Evolutionary conservation across 305 asterid species (phyloP).

Genomic region (Rubia tinctorum): DNA sequence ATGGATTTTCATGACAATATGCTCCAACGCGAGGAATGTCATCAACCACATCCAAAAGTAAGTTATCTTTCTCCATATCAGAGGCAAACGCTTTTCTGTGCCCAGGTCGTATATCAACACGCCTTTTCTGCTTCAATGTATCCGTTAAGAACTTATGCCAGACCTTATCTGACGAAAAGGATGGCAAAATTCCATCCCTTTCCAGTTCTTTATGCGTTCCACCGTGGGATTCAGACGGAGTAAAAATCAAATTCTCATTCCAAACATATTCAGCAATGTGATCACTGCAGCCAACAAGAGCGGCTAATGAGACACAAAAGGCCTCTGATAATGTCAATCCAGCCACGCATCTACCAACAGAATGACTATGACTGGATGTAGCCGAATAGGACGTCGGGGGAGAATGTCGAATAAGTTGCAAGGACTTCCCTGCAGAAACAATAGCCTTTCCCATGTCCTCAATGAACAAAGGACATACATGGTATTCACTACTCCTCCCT

Average conservation of each 20-base stretch:
- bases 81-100: conserved; percentile 27
- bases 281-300: conserved; percentile 78
- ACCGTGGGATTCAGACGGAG: conserved; percentile 35
- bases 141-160: conserved; percentile 73
- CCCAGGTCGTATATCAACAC: conserved; percentile 21
- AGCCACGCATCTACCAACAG: conserved; percentile 35
- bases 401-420: conserved; percentile 86
- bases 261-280: conserved; percentile 61
- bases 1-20: conserved; percentile 73
- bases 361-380: conserved; percentile 32
- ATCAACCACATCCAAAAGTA: conserved; percentile 25
- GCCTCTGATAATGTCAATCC: conserved; percentile 88
- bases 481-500: conserved; percentile 40
- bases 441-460: conserved; percentile 73
- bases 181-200: conserved; percentile 23
- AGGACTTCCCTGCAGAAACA: conserved; percentile 97
- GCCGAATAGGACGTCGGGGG: conserved; percentile 46
- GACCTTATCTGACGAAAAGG: conserved; percentile 39
- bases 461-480: conserved; percentile 77
- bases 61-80: conserved; percentile 27
- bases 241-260: conserved; percentile 39
- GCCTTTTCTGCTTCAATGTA: conserved; percentile 45
- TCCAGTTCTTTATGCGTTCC: conserved; percentile 32
- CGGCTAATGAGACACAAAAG: conserved; percentile 78
- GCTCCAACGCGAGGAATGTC: conserved; percentile 27